phyloP scores from a whole-genome alignment of 2,329 filamentous ascomycete genomes.

The Ophiostoma himal-ulmi region DNA sequence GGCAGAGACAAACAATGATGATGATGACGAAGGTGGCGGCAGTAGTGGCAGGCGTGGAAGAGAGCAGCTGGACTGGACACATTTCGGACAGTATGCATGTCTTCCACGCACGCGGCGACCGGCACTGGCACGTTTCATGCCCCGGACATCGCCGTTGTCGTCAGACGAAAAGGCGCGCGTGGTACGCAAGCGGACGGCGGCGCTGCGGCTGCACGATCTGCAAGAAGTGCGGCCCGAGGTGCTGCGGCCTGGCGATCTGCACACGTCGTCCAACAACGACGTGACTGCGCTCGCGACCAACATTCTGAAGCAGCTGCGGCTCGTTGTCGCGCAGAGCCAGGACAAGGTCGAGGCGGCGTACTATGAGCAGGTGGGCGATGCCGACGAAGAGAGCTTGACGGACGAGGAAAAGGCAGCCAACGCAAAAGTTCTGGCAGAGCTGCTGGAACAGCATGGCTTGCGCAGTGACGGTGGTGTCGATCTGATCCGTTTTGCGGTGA shows the following conservation, averaged over 20 bases:
- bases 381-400: slow-evolving; percentile 39
- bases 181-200: slow-evolving; percentile 62
- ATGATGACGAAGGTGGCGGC: slow-evolving; percentile 54
- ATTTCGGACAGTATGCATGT: slow-evolving; percentile 72
- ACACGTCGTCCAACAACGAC: slow-evolving; percentile 67
- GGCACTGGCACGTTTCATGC: slow-evolving; percentile 72
- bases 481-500: slow-evolving; percentile 81
- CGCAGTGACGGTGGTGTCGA: slow-evolving; percentile 65
- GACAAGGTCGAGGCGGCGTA: slow-evolving; percentile 36
- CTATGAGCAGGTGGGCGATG: slow-evolving; percentile 36
- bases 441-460: slow-evolving; percentile 60
- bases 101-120: slow-evolving; percentile 68
- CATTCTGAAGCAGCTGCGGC: slow-evolving; percentile 59
- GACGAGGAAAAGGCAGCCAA: slow-evolving; percentile 36
- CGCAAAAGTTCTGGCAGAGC: slow-evolving; percentile 13
- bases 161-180: slow-evolving; percentile 78
- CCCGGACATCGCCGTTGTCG: slow-evolving; percentile 67
- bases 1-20: slow-evolving; percentile 57
- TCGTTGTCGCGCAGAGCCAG: slow-evolving; percentile 44
- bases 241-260: slow-evolving; percentile 66
- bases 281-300: slow-evolving; percentile 67
- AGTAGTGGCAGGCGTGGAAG: slow-evolving; percentile 60
- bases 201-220: slow-evolving; percentile 62
- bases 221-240: slow-evolving; percentile 72
- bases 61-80: slow-evolving; percentile 78